Conservation (phyloP, 139 green algal species). For the Picochlorum costavermella region DNA sequence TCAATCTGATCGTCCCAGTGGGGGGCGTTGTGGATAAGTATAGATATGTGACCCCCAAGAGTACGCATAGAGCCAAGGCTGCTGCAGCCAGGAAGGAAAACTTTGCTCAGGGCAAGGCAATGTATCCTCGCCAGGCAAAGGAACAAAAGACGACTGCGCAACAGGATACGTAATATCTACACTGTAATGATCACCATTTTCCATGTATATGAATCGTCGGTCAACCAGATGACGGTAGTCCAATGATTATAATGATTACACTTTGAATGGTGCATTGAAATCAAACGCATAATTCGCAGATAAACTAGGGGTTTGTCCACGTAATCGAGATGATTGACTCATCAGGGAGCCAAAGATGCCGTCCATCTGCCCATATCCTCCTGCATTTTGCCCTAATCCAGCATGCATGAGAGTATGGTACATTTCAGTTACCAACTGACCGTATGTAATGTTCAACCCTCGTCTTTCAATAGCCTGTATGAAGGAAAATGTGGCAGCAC, state of each 20-base stretch:
- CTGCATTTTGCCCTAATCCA: not conserved
- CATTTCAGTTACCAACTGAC: conserved; percentile 32
- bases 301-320: conserved; percentile 25
- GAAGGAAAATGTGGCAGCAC: conserved; percentile 71
- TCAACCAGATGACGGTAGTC: too few relatives aligned
- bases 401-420: conserved; percentile 13
- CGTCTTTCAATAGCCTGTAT: conserved; percentile 53
- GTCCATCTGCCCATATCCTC: not conserved
- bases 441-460: conserved; percentile 20
- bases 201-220: too few relatives aligned
- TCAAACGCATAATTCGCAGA: conserved; percentile 29
- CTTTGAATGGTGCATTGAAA: conserved; percentile 11
- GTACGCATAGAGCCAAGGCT: conserved; percentile 29
- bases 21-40: conserved; percentile 29
- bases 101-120: not conserved
- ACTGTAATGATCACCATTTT: too few relatives aligned
- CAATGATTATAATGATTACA: conserved; percentile 2
- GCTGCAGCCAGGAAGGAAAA: conserved; percentile 29
- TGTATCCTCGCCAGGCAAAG: not conserved
- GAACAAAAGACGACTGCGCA: not conserved
- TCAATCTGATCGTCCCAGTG: conserved; percentile 34
- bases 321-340: conserved; percentile 2
- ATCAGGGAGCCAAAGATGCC: conserved; percentile 9
- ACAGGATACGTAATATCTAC: not conserved
- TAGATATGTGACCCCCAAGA: conserved; percentile 21